Base-by-base conservation (phyloP, 2,329 filamentous ascomycete genomes). In the Talaromyces sp. region DNA sequence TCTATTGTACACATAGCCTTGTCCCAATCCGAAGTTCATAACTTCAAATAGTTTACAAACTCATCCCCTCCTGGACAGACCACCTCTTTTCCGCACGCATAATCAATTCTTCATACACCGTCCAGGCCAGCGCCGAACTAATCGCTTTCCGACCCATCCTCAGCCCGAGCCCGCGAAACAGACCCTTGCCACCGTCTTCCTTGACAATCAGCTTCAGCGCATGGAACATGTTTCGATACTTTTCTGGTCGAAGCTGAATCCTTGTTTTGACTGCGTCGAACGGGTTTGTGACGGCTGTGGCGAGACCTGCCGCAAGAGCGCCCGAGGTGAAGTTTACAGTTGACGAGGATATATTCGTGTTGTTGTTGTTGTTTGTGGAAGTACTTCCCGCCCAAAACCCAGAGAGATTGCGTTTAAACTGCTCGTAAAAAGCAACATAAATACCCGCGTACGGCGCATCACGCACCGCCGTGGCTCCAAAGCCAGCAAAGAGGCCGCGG, bases 231-330 rank as follows among this genome's bases (percentile, higher is more conserved):
- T 98, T 97, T 36, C 83, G 82, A 72, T 98, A 99, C 61, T 85
- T 83, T 6, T 81, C 82, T 3, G 95, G 95, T 80, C 96, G 91
- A 36, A 99, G 82, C 78, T 99, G 95, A 68, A 99, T 87, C 56
- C 95, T 82, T 27, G 95, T 99, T 80, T 99, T 99, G 75, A 98
- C 88, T 0, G 92, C 92, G 76, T 99, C 95, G 70, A 98, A 98
- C 0, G 95, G 95, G 74, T 99, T 99, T 8, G 95, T 97, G 42
- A 98, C 83, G 4, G 89, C 88, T 0, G 93, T 97, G 60, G 92
- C 96, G 33, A 90, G 79, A 1, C 88, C 89, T 0, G 92, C 94
- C 3, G 94, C 92, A 4, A 93, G 71, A 3, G 91, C 87, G 12
- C 91, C 94, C 0, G 91, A 94, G 14, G 85, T 80, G 70, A 97